A percentile compares a stretch with the other conserved stretches of the same genome.
phyloP scores from a whole-genome alignment of 1,284 basidiomycete species.

The Entoloma clypeatum region DNA sequence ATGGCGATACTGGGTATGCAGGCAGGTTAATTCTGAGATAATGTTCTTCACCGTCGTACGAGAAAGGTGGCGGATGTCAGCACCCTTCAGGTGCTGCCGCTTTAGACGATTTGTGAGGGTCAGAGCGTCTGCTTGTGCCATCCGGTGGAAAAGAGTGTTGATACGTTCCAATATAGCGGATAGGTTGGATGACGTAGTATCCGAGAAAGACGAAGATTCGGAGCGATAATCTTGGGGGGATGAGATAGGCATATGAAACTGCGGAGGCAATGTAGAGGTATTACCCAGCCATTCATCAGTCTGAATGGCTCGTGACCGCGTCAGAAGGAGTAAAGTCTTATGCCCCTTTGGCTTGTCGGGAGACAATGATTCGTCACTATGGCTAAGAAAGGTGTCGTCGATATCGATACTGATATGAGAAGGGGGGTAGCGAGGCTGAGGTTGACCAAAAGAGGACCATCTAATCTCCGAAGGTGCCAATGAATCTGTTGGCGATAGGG shows the following conservation, averaged over 20 bases:
- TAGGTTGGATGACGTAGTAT: slow-evolving; percentile 49
- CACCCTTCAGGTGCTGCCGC: slow-evolving; percentile 83
- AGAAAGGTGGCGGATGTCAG: slow-evolving; percentile 86
- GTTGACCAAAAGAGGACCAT: slow-evolving; percentile 38
- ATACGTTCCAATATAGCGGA: slow-evolving; percentile 71
- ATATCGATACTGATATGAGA: slow-evolving; percentile 47
- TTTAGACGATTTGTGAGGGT: slow-evolving; percentile 89
- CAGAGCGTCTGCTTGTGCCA: slow-evolving; percentile 81
- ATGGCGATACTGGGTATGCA: slow-evolving; percentile 77
- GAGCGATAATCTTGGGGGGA: slow-evolving; percentile 58
- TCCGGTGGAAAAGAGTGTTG: slow-evolving; percentile 59
- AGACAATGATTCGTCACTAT: slow-evolving; percentile 31
- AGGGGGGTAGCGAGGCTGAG: slow-evolving; percentile 35
- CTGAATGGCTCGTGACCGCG: slow-evolving; percentile 68
- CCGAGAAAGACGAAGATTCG: slow-evolving; percentile 64
- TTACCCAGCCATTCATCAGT: slow-evolving; percentile 50
- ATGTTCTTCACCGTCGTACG: slow-evolving; percentile 79
- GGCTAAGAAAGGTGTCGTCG: slow-evolving; percentile 40
- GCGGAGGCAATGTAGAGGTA: slow-evolving; percentile 31
- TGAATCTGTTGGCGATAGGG: slow-evolving; percentile 56
- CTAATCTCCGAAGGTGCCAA: slow-evolving; percentile 39
- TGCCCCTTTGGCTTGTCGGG: slow-evolving; percentile 40
- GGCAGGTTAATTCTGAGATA: slow-evolving; percentile 63
- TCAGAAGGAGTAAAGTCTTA: slow-evolving; percentile 55
- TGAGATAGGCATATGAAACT: slow-evolving; percentile 40